Evolutionary conservation across 73 alveolate genomes (phyloP).

Genomic region (Tetrahymena malaccensis): DNA sequence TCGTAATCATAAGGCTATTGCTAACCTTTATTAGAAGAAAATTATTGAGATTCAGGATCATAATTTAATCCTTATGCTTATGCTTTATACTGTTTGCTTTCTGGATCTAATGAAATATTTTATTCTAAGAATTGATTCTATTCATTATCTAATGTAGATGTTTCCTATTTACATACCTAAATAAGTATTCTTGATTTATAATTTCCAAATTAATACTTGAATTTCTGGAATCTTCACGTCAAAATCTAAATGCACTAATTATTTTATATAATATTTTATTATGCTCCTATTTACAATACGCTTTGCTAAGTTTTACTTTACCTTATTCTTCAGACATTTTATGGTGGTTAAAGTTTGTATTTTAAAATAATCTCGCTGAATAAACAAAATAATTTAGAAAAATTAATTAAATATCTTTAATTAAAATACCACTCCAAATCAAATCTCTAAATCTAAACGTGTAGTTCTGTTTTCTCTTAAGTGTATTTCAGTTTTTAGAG

Average conservation of each 20-base stretch:
- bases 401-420: neutral
- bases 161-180: neutral
- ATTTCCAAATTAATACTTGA: neutral
- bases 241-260: neutral
- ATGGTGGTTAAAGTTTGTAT: neutral
- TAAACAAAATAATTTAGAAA: neutral
- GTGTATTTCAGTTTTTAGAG: neutral
- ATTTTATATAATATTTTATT: neutral
- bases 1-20: neutral
- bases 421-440: neutral
- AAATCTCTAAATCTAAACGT: neutral
- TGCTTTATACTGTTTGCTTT: neutral
- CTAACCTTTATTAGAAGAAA: neutral
- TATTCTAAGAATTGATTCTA: neutral
- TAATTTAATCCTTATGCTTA: neutral
- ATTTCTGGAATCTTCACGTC: neutral
- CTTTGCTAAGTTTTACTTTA: neutral
- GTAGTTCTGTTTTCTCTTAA: neutral
- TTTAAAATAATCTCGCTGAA: neutral
- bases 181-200: neutral
- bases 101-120: neutral
- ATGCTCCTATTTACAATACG: neutral
- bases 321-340: neutral
- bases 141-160: neutral
- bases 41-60: neutral